Evolutionary conservation across 129 eudicot species (phyloP), one percentile per base, ranked within the genome.

Genomic region (Pittosporum tobira): DNA sequence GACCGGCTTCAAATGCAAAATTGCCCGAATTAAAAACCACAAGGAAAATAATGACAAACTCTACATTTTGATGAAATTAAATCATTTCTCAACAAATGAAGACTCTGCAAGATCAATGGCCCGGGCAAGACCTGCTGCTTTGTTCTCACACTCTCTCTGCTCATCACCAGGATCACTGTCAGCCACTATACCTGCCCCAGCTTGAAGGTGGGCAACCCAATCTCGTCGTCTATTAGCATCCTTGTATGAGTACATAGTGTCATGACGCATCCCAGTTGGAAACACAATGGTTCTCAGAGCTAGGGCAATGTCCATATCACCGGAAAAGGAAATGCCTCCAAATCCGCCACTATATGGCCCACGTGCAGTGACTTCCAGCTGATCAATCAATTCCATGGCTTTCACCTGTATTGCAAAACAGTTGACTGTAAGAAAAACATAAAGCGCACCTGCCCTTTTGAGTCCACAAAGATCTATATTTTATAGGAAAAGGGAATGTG

Each of bases 321-420:
- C 99, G 0, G 88, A 61, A 60, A 81, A 93, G 9, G 99, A 93
- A 55, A 93, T 93, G 55, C 91, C 95, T 23, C 99, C 99, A 75
- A 93, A 87, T 28, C 99, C 99, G 45, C 99, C 99, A 67, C 99
- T 93, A 63, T 93, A 93, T 19, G 99, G 99, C 51, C 99, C 99
- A 20, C 99, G 88, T 64, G 96, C 84, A 2, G 71, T 83, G 26
- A 81, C 84, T 69, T 93, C 99, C 48, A 93, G 81, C 63, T 84
- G 18, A 69, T 93, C 99, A 15, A 93, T 93, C 65, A 93, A 60
- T 63, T 93, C 99, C 99, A 93, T 93, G 45, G 99, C 99, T 64
- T 93, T 93, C 71, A 93, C 99, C 98, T 91, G 65, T 60, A 63
- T 18, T 6, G 29, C 30, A 62, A 26, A 37, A 51, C 19, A n/a